These are phyloP conservation scores for Posidonia australis DNA, from an alignment of 106 monocot genomes.

Conservation along the genomic window DNA sequence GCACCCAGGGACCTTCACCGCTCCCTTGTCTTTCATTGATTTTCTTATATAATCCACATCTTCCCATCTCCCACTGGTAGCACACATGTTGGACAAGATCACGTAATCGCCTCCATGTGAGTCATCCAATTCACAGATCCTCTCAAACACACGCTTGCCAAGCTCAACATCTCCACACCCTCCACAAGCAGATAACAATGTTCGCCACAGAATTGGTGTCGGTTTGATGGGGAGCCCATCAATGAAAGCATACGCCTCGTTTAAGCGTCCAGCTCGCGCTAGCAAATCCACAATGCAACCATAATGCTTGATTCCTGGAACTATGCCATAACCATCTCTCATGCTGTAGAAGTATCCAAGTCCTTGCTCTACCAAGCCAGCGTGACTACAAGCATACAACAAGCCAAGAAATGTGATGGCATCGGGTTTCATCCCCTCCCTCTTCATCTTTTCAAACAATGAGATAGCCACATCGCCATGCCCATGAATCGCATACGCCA, in stretches of 20 bases:
- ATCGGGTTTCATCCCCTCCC: slow-evolving; percentile 37
- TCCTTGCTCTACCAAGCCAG: slow-evolving; percentile 60
- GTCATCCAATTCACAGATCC: slow-evolving; percentile 49
- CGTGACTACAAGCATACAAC: slow-evolving; percentile 69
- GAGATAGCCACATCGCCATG: slow-evolving; percentile 29
- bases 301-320: slow-evolving; percentile 57
- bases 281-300: slow-evolving; percentile 66
- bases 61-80: slow-evolving; percentile 39
- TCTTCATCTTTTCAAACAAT: slow-evolving; percentile 39
- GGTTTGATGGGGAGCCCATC: slow-evolving; percentile 37
- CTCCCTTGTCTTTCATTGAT: slow-evolving; percentile 44
- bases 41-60: slow-evolving; percentile 41
- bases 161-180: slow-evolving; percentile 44
- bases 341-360: slow-evolving; percentile 42
- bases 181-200: slow-evolving; percentile 49
- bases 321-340: slow-evolving; percentile 17
- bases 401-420: slow-evolving; percentile 65
- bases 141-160: slow-evolving; percentile 47
- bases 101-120: slow-evolving; percentile 70
- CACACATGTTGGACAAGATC: slow-evolving; percentile 62
- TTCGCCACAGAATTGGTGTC: slow-evolving; percentile 58
- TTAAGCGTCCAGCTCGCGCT: slow-evolving; percentile 41
- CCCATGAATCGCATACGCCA: slow-evolving; percentile 66
- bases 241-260: slow-evolving; percentile 53
- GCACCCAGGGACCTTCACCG: slow-evolving; percentile 59